These are phyloP conservation scores for Coleophoma cylindrospora DNA, from an alignment of 2,329 filamentous ascomycete genomes.

Conservation along the genomic window DNA sequence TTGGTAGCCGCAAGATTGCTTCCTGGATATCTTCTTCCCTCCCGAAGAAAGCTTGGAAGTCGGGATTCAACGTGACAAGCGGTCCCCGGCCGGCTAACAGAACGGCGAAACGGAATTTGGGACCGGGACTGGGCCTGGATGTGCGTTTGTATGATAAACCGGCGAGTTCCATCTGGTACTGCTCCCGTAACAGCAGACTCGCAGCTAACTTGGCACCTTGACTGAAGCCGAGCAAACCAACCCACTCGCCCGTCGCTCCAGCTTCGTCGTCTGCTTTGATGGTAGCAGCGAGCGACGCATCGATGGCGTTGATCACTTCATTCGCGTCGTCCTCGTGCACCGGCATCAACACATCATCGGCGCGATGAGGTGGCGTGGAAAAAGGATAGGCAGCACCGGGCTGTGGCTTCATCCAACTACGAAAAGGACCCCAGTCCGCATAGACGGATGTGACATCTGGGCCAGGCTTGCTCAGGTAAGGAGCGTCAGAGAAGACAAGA, in stretches of 20 bases:
- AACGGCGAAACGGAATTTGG: conserved; percentile 48
- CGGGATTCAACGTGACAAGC: neutral
- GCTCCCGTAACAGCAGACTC: conserved; percentile 55
- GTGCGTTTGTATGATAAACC: conserved; percentile 26
- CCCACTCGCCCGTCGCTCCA: conserved; percentile 50
- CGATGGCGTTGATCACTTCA: conserved; percentile 40
- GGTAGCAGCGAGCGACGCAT: conserved; percentile 32
- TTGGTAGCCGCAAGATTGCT: conserved; percentile 49
- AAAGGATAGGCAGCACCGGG: conserved; percentile 19
- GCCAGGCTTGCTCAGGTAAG: conserved; percentile 57
- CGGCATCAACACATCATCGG: too few relatives aligned
- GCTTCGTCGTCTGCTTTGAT: conserved; percentile 46
- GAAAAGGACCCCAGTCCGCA: conserved; percentile 60
- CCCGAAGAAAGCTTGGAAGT: conserved; percentile 12
- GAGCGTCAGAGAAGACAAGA: conserved; percentile 67
- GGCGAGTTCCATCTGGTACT: conserved; percentile 47
- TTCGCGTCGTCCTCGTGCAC: conserved; percentile 15
- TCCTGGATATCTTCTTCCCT: conserved; percentile 20
- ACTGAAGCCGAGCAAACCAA: conserved; percentile 60
- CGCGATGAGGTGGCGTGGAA: conserved; percentile 38
- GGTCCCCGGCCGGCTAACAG: conserved; percentile 45
- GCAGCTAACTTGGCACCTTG: conserved; percentile 60
- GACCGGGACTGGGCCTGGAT: too few relatives aligned
- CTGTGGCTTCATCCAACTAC: conserved; percentile 58
- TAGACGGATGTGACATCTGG: conserved; percentile 62